phyloP scores from a whole-genome alignment of 306 rosid species.

The Albizia julibrissin region DNA sequence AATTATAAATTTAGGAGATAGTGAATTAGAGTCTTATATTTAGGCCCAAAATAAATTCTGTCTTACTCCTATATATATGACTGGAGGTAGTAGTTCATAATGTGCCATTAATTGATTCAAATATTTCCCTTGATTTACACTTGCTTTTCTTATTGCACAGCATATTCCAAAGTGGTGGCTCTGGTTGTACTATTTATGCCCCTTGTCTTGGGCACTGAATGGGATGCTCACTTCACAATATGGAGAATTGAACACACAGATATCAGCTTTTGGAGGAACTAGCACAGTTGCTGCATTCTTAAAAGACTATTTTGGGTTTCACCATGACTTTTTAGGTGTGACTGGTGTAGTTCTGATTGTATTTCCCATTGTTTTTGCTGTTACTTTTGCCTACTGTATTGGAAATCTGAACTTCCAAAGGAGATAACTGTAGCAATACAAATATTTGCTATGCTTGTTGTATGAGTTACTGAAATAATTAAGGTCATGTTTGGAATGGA shows the following conservation, averaged over 20 bases:
- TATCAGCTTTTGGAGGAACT: conserved; percentile 46
- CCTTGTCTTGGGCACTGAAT: conserved; percentile 62
- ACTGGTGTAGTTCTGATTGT: conserved; percentile 43
- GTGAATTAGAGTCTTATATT: no score
- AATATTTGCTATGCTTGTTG: neutral
- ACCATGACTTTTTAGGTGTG: conserved; percentile 42
- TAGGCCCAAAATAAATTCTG: no score
- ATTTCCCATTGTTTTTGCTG: conserved; percentile 47
- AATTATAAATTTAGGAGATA: no score
- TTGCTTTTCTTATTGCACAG: conserved; percentile 47
- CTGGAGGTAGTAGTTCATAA: no score
- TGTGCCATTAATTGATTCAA: neutral
- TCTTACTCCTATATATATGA: no score
- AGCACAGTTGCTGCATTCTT: conserved; percentile 50
- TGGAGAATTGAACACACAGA: conserved; percentile 47
- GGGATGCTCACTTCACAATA: conserved; percentile 68
- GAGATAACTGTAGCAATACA: conserved; percentile 34
- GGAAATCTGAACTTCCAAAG: conserved; percentile 56
- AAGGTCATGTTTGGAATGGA: no score
- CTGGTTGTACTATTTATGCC: conserved; percentile 64
- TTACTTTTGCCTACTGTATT: conserved; percentile 53
- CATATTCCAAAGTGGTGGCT: conserved; percentile 80
- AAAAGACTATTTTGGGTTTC: conserved; percentile 60
- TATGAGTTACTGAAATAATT: neutral
- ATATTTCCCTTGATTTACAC: neutral